A percentile compares a stretch with the other conserved stretches of the same genome.
These are phyloP conservation scores for Macrocystidia cucumis DNA, from an alignment of 1,284 basidiomycete species.

Conservation along the genomic window DNA sequence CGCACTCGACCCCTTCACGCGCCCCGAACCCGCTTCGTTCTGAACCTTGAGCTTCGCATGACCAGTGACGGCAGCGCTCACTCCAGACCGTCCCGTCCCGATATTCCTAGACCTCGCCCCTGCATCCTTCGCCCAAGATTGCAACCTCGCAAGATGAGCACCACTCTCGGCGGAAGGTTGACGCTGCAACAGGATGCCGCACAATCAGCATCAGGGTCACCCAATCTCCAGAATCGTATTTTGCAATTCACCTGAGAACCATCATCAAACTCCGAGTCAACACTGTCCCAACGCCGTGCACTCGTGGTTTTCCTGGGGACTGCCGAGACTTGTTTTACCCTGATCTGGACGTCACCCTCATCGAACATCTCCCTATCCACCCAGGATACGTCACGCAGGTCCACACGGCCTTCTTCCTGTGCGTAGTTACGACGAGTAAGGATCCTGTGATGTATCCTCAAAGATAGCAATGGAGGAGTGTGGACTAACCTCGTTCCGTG, in stretches of 20 bases:
- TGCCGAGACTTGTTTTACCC: slow-evolving; percentile 22
- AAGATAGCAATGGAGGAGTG: slow-evolving; percentile 3
- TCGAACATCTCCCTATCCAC: slow-evolving; percentile 35
- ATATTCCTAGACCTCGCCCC: slow-evolving; percentile 27
- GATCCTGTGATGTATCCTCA: slow-evolving; percentile 6
- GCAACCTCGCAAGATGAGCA: slow-evolving; percentile 14
- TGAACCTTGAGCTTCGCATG: slow-evolving; percentile 32
- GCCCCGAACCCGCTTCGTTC: slow-evolving; percentile 30
- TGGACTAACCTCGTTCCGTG: slow-evolving; percentile 18
- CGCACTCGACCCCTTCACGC: slow-evolving; percentile 16
- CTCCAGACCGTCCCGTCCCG: slow-evolving; percentile 37
- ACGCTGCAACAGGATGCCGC: slow-evolving; percentile 2
- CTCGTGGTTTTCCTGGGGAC: slow-evolving; percentile 13
- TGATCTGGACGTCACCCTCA: slow-evolving; percentile 25
- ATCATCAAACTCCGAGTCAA: slow-evolving; percentile 19
- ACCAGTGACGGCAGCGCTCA: slow-evolving; percentile 43
- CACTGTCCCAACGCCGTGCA: slow-evolving; percentile 8
- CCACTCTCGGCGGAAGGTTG: slow-evolving; percentile 10
- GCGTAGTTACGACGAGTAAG: no score
- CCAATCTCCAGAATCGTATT: neutral
- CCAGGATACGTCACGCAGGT: slow-evolving; percentile 53
- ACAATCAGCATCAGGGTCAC: slow-evolving; percentile 6
- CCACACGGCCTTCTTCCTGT: slow-evolving; percentile 23
- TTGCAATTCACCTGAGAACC: slow-evolving; percentile 20
- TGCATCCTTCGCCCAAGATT: slow-evolving; percentile 34